phyloP scores from a whole-genome alignment of 192 early-diverging fungal species.

The Backusella circina region DNA sequence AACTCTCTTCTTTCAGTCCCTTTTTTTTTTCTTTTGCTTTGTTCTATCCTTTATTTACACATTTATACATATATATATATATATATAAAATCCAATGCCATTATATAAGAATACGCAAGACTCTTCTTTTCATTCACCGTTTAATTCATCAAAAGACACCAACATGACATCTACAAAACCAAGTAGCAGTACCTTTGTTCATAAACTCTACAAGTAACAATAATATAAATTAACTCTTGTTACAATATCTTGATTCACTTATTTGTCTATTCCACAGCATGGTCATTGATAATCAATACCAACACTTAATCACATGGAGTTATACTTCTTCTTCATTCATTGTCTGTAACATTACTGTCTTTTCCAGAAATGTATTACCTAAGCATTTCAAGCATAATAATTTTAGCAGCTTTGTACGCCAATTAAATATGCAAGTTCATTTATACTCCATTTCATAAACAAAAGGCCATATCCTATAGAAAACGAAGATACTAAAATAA shows the following conservation, averaged over 20 bases:
- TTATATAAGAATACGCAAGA: background rate
- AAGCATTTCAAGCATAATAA: slow-evolving; percentile 95
- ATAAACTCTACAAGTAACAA: slow-evolving; percentile 54
- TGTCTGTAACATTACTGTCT: slow-evolving; percentile 86
- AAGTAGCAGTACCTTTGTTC: slow-evolving; percentile 53
- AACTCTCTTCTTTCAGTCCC: background rate
- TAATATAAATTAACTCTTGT: background rate
- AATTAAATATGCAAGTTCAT: slow-evolving; percentile 73
- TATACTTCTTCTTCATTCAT: slow-evolving; percentile 84
- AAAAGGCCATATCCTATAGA: background rate
- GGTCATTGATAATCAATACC: slow-evolving; percentile 82
- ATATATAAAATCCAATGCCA: background rate
- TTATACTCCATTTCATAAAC: background rate
- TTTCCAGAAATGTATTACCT: slow-evolving; percentile 83
- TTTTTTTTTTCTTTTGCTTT: background rate
- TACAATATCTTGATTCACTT: background rate
- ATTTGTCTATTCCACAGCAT: no score
- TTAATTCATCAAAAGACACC: background rate
- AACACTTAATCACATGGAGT: slow-evolving; percentile 89
- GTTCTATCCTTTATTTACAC: background rate
- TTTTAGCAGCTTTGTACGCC: slow-evolving; percentile 85
- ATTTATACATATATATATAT: background rate
- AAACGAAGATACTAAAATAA: background rate
- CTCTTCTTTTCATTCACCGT: slow-evolving; percentile 1
- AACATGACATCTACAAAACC: slow-evolving; percentile 19